Percentiles rank a stretch among this genome's conserved stretches.
These are phyloP conservation scores for Candida ortonii DNA, from an alignment of 805 yeast species.

Conservation along the genomic window DNA sequence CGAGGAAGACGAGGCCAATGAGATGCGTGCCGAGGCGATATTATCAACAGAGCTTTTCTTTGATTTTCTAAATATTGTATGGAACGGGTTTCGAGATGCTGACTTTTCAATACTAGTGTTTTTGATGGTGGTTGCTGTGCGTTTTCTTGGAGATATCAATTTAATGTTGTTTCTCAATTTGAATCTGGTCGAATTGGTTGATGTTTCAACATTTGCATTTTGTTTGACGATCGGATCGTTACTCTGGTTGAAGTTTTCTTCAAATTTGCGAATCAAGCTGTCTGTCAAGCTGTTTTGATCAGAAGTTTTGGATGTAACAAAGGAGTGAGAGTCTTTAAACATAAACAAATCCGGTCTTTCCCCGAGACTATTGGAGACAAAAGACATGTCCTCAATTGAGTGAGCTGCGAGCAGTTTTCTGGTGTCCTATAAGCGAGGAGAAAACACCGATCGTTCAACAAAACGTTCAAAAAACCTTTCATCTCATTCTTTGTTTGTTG, in stretches of 20 bases:
- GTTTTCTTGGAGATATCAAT: conserved; percentile 16
- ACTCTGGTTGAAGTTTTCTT: conserved; percentile 14
- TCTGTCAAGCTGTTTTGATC: conserved; percentile 18
- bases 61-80: conserved; percentile 16
- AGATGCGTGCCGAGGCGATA: not conserved
- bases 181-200: conserved; percentile 2
- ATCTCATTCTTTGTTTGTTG: too few relatives aligned
- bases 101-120: conserved; percentile 8
- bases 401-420: too few relatives aligned
- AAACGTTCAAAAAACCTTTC: too few relatives aligned
- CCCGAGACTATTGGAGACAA: too few relatives aligned
- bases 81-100: conserved; percentile 13
- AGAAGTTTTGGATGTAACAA: conserved; percentile 6
- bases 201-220: not conserved
- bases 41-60: not conserved
- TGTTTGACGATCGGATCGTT: not conserved
- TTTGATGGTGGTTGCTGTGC: conserved; percentile 7
- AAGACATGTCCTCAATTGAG: too few relatives aligned
- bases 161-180: conserved; percentile 12
- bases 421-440: too few relatives aligned
- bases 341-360: too few relatives aligned
- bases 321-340: not conserved
- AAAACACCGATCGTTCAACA: too few relatives aligned
- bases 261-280: conserved; percentile 18
- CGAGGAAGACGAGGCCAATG: not conserved